phyloP scores from a whole-genome alignment of 305 asterid species.

The Rubia tinctorum region DNA sequence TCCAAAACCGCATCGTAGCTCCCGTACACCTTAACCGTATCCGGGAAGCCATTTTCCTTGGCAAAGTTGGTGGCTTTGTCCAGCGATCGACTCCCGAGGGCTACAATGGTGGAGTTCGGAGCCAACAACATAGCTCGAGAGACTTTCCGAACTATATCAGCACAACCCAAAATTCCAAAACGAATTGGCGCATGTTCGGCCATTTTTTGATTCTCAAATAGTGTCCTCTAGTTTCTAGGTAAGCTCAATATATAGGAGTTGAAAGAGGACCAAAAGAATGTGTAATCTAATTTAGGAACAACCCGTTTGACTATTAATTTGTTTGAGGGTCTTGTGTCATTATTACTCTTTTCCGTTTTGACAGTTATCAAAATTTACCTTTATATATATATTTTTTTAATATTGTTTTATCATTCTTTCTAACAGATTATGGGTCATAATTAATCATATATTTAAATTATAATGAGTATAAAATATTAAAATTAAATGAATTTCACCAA shows the following conservation, averaged over 20 bases:
- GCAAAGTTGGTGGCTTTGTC: neutral
- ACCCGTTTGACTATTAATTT: too few species aligned
- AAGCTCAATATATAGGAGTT: neutral
- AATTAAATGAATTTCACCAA: too few species aligned
- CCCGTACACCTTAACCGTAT: neutral
- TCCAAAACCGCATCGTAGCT: neutral
- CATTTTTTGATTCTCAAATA: conserved; percentile 25
- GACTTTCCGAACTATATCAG: neutral
- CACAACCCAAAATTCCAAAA: neutral
- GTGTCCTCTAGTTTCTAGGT: conserved; percentile 47
- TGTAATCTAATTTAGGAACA: neutral
- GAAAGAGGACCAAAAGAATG: neutral
- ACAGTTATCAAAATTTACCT: neutral
- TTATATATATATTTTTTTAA: too few species aligned
- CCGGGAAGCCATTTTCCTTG: neutral
- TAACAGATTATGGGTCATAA: too few species aligned
- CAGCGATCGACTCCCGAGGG: neutral
- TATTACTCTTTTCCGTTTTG: neutral
- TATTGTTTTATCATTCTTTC: too few species aligned
- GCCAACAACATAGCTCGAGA: neutral
- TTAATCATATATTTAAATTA: too few species aligned
- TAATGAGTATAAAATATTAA: too few species aligned
- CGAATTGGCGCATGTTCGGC: neutral
- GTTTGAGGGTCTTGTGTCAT: neutral
- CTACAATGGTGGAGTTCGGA: neutral